Evolutionary conservation across 139 green algal species (phyloP).

Genomic region (Coelastrella sp.): DNA sequence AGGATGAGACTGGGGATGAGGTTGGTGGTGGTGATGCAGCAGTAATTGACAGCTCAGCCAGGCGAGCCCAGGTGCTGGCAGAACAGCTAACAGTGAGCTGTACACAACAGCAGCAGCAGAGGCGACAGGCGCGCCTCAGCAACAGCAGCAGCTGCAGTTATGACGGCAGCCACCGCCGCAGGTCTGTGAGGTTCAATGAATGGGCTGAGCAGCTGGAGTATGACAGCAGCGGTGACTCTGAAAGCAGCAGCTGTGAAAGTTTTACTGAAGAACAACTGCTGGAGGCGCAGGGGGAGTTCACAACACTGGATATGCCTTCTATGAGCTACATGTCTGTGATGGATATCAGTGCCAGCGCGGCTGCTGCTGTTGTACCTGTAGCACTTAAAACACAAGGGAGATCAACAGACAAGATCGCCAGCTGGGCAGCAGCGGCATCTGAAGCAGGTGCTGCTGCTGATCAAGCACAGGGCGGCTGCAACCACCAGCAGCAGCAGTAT

Average conservation of each 20-base stretch:
- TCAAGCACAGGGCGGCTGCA: background rate
- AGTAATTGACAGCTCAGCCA: background rate
- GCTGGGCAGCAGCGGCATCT: background rate
- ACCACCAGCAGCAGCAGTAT: background rate
- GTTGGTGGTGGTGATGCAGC: background rate
- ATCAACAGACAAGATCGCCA: too few species aligned
- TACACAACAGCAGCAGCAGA: background rate
- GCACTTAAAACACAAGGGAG: background rate
- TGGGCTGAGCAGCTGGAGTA: conserved; percentile 39
- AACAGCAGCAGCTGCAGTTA: background rate
- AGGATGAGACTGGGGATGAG: background rate
- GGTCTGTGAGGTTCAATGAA: conserved; percentile 12
- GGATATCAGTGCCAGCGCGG: background rate
- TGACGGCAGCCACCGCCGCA: background rate
- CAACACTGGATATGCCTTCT: background rate
- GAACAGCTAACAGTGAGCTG: too few species aligned
- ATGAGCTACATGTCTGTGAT: conserved; percentile 7
- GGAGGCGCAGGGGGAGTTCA: conserved; percentile 42
- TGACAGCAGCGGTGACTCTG: background rate
- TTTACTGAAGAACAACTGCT: conserved; percentile 50
- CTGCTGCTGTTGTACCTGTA: background rate
- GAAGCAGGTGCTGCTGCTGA: background rate
- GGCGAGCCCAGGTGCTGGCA: too few species aligned
- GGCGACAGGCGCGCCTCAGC: background rate
- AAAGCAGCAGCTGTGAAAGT: conserved; percentile 34